Conservation (phyloP, 1,284 basidiomycete species). For the Amylostereum chailletii region DNA sequence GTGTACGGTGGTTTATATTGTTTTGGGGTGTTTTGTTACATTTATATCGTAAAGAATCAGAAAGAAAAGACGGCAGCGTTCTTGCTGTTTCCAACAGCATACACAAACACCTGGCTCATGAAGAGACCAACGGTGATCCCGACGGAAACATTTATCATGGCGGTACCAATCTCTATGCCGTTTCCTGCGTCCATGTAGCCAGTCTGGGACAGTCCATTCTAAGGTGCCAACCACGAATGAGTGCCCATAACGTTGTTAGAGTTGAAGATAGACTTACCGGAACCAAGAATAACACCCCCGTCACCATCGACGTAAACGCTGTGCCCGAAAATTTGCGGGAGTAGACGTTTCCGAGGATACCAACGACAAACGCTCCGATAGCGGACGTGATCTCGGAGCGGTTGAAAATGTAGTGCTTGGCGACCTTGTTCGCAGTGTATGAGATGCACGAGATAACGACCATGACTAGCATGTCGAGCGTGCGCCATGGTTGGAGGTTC, state of each 20-base stretch:
- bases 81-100: constrained; percentile 77
- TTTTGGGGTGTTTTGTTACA: neutral
- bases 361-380: constrained; percentile 81
- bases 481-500: constrained; percentile 69
- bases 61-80: constrained; percentile 83
- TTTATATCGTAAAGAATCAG: constrained; percentile 22
- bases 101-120: constrained; percentile 79
- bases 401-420: constrained; percentile 80
- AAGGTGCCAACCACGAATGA: constrained; percentile 9
- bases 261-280: constrained; percentile 42
- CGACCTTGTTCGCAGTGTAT: constrained; percentile 69
- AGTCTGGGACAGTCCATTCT: constrained; percentile 81
- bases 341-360: constrained; percentile 74
- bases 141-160: constrained; percentile 82
- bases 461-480: constrained; percentile 74
- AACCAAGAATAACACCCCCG: constrained; percentile 77
- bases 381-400: constrained; percentile 76
- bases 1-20: neutral
- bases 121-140: constrained; percentile 86
- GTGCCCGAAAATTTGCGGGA: constrained; percentile 80
- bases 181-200: constrained; percentile 64
- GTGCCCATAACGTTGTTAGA: constrained; percentile 1
- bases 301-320: constrained; percentile 84
- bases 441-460: constrained; percentile 76
- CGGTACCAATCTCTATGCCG: constrained; percentile 67